Base-by-base conservation (phyloP, 2,329 filamentous ascomycete genomes). In the Bisporella sp. region DNA sequence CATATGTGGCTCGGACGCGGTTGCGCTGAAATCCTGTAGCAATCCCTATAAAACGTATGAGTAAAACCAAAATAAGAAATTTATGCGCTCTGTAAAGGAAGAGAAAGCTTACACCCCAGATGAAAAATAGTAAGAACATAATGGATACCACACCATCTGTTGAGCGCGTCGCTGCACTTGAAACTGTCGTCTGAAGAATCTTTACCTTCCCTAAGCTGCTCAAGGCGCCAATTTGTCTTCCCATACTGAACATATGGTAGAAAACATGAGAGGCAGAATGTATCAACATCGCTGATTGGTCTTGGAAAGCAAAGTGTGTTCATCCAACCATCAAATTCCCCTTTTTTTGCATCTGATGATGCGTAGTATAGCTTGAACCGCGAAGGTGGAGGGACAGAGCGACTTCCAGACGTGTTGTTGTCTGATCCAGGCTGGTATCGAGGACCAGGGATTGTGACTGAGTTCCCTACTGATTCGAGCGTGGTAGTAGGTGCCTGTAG, bases 181-280 rank as follows among this genome's bases (percentile, higher is more conserved):
- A 62, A 73, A 53, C 48, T 45, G 5, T 45, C 42, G n/a, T 74
- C 68, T 5, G 66, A 67, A 1, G 70, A 64, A 50, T 73, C 68
- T 29, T 68, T 63, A 45, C 69, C 68, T 9, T 59, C 56, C 5
- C 57, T 58, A 43, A 69, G 66, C 45, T 65, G 66, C 1, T 63
- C 59, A 2, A 74, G 60, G 6, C 72, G 66, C 60, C 73, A 69
- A 11, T 71, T 61, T 2, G 70, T 73, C 45, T 68, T 69, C 5
- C 70, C 68, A 54, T 71, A 71, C 6, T 73, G 51, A 4, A 69
- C 61, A 57, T 71, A 75, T 7, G 72, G 72, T 47, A 68, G 65
- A 54, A 68, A 71, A 5, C 68, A 58, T 1, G 69, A 70, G 4
- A 67, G 65, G 6, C 69, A 54, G 46, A 69, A 70, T 5, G 68